A percentile compares a stretch with the other conserved stretches of the same genome.
Conservation (phyloP, 257 asterid genomes). For the Penstemon barbatus region DNA sequence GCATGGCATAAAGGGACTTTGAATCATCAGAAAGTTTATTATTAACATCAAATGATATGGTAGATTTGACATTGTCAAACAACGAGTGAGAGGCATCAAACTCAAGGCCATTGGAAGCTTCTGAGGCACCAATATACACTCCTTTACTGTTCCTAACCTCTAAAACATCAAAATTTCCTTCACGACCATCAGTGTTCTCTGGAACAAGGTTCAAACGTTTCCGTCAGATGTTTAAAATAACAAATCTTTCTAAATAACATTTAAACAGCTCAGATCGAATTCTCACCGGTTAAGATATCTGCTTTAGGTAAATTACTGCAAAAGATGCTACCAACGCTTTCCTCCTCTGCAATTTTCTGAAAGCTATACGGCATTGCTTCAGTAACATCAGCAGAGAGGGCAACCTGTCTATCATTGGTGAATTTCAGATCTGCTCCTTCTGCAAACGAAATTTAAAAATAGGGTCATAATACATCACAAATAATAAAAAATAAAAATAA, state of each 20-base stretch:
- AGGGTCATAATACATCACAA: not conserved
- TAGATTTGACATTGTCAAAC: constrained; percentile 36
- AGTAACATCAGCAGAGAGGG: constrained; percentile 35
- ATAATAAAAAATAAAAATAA: not conserved
- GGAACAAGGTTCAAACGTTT: constrained; percentile 12
- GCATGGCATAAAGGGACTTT: constrained; percentile 35
- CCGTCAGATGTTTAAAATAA: constrained; percentile 20
- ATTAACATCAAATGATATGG: constrained; percentile 41
- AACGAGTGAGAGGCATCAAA: constrained; percentile 43
- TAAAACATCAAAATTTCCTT: constrained; percentile 33
- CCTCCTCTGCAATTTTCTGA: constrained; percentile 39
- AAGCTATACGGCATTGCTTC: constrained; percentile 45
- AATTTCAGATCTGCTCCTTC: constrained; percentile 48
- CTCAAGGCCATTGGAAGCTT: constrained; percentile 35
- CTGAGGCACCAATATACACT: constrained; percentile 29
- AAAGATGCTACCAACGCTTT: constrained; percentile 38
- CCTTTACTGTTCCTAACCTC: constrained; percentile 40
- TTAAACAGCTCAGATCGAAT: not conserved
- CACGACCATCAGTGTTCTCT: constrained; percentile 42
- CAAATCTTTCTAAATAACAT: constrained; percentile 17
- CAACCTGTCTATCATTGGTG: constrained; percentile 37
- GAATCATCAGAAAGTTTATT: constrained; percentile 44
- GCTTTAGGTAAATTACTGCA: constrained; percentile 32
- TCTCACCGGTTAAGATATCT: constrained; percentile 37
- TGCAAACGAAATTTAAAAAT: constrained; percentile 24